These are phyloP conservation scores for Amanita pseudoporphyria DNA, from an alignment of 768 basidiomycete species.

Conservation along the genomic window DNA sequence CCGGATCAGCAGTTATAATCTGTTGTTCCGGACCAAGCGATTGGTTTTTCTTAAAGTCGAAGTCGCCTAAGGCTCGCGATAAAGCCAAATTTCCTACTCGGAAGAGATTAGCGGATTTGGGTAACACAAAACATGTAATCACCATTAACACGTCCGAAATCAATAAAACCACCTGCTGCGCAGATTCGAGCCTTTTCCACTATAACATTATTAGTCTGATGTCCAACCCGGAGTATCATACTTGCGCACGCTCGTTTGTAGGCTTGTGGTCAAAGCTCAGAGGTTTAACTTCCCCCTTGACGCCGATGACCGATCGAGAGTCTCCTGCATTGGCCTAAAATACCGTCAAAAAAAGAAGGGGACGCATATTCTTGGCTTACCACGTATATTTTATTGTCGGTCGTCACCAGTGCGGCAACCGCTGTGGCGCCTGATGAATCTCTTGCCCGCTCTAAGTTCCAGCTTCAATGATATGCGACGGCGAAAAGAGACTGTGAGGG, in stretches of 20 bases:
- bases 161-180: slow-evolving; percentile 90
- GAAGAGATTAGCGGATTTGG: slow-evolving; percentile 5
- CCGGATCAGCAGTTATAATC: slow-evolving; percentile 92
- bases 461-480: slow-evolving; percentile 11
- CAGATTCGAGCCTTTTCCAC: slow-evolving; percentile 82
- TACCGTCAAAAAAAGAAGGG: slow-evolving; percentile 4
- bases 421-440: slow-evolving; percentile 98
- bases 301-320: slow-evolving; percentile 80
- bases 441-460: slow-evolving; percentile 59
- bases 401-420: slow-evolving; percentile 76
- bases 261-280: slow-evolving; percentile 97
- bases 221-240: background rate
- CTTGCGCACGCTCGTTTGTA: slow-evolving; percentile 60
- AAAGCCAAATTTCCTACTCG: slow-evolving; percentile 84
- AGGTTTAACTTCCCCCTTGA: slow-evolving; percentile 80
- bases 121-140: slow-evolving; percentile 12
- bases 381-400: slow-evolving; percentile 69
- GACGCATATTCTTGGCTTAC: slow-evolving; percentile 33
- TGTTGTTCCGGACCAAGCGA: slow-evolving; percentile 77
- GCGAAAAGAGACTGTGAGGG: slow-evolving; percentile 3
- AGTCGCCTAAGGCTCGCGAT: slow-evolving; percentile 93
- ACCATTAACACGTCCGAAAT: slow-evolving; percentile 97
- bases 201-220: slow-evolving; percentile 19
- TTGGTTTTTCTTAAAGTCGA: slow-evolving; percentile 96
- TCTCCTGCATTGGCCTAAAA: slow-evolving; percentile 94